Evolutionary conservation across 345 rosid species (phyloP), one percentile per base, ranked within the genome.

Genomic region (Isatis tinctoria): DNA sequence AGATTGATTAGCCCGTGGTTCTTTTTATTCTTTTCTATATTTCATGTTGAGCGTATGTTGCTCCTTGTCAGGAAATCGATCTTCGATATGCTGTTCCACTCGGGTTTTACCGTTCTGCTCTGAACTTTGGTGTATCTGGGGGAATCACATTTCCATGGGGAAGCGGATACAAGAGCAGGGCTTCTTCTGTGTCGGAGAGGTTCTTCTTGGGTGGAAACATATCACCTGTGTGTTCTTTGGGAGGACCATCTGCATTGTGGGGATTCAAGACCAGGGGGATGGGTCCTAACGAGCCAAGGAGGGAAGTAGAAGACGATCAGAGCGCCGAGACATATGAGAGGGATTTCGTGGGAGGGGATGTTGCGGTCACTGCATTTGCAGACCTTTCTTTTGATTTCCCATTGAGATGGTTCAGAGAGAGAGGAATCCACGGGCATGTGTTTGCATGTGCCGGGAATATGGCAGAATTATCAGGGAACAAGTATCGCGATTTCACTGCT

Each of bases 351-450:
- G 99, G 99, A 75, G 99, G 99, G 63, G 98, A 95, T 74, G 81
- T 85, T 64, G 97, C 97, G 26, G 83, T 83, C 54, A 84, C 92
- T 81, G 88, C 90, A 73, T 92, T 88, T 82, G 97, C 96, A 17
- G 97, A 95, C 76, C 86, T 95, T 63, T 95, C 99, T 70, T 92
- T 95, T 76, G 96, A 95, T 82, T 85, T 92, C 73, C 97, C 97
- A 11, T 70, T 84, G 61, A 87, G 66, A 70, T 95, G 97, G 97
- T 84, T 85, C 37, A 84, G 83, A 80, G 90, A 88, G 61, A 92
- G 91, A 78, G 98, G 97, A 66, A 86, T 95, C 64, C 96, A 95
- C 58, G 99, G 92, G 10, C 99, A 95, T 78, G 30, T 83, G 26
- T 92, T 95, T 79, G 97, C 92, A 28, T 86, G 92, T 73, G 91